Conservation (phyloP, 176 grass and related monocot species). For the Phragmites australis region DNA sequence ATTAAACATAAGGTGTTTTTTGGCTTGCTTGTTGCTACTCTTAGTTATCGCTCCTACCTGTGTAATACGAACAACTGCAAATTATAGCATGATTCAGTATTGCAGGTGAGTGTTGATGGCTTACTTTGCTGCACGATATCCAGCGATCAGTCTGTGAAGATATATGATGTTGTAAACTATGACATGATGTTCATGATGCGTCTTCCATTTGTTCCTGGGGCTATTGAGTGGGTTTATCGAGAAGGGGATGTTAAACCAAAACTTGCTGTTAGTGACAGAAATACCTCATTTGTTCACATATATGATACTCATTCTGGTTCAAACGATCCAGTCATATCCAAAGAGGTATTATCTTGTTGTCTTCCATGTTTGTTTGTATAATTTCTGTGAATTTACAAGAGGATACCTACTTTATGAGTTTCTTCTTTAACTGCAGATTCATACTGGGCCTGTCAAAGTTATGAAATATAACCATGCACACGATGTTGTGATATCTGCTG, state of each 20-base stretch:
- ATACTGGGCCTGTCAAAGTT: constrained; percentile 72
- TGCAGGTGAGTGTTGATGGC: constrained; percentile 86
- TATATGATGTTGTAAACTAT: constrained; percentile 98
- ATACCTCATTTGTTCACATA: constrained; percentile 72
- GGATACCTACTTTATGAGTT: constrained; percentile 16
- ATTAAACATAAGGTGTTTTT: background rate
- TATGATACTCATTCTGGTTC: constrained; percentile 86
- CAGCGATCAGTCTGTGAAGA: constrained; percentile 71
- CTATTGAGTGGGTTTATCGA: constrained; percentile 86
- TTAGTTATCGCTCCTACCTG: background rate
- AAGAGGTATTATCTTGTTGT: constrained; percentile 56
- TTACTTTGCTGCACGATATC: constrained; percentile 95
- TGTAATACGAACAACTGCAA: constrained; percentile 27
- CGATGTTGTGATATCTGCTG: constrained; percentile 76
- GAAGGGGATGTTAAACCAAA: constrained; percentile 90
- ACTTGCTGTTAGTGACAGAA: constrained; percentile 83
- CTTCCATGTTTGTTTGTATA: constrained; percentile 4
- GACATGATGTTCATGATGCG: constrained; percentile 99
- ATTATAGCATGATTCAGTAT: constrained; percentile 61
- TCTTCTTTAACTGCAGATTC: constrained; percentile 59
- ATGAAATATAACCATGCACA: constrained; percentile 85
- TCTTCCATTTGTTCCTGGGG: constrained; percentile 75
- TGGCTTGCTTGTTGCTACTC: constrained; percentile 19
- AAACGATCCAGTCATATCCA: constrained; percentile 87
- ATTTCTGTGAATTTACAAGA: constrained; percentile 16